Base-by-base conservation (phyloP, 176 grass and related monocot genomes). In the Lolium rigidum region DNA sequence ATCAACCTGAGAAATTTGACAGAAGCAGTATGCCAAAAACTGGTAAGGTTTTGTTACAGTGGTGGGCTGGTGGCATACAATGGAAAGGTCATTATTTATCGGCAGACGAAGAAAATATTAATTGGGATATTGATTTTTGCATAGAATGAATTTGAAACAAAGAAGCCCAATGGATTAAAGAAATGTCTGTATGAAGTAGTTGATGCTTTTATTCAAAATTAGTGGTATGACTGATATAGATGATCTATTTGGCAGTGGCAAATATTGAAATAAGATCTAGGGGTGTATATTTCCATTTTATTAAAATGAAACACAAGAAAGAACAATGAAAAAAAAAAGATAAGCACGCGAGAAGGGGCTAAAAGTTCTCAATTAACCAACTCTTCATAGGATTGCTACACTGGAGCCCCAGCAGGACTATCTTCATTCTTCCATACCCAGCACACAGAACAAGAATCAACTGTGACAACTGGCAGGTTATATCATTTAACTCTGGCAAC, bases 1-100 rank as follows among this genome's bases (percentile, higher is more conserved):
- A 9, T 76, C 49, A 11, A 76, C 49, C 26, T 35, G 49, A 76
- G 73, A 76, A 76, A 54, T 76, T 31, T 76, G 49, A 76, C 50
- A 5, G 16, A 35, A 52, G 24, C 48, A 18, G 4, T 54, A 9
- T 54, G 24, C 25, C 8, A 76, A 25, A 54, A 76, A 76, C 14
- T 4, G 73, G 73, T 18, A 76, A 44, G 15, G 49, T 76, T 35
- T 55, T 76, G 48, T 24, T 76, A 76, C 48, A 76, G 73, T 76
- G 14, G 24, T 54, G 15, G 28, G 28, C 28, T 35, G 31, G 31
- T 35, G 31, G 31, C 74, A 35, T 10, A 54, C 16, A 55, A 54
- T 28, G 15, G 49, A 76, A 9, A 76, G 49, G 24, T 55, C 74
- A 37, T 55, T 55, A 51, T 76, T 76, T 76, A 6, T 9, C 12